These are phyloP conservation scores for Solanum rostratum DNA, from an alignment of 257 asterid species.

Conservation along the genomic window DNA sequence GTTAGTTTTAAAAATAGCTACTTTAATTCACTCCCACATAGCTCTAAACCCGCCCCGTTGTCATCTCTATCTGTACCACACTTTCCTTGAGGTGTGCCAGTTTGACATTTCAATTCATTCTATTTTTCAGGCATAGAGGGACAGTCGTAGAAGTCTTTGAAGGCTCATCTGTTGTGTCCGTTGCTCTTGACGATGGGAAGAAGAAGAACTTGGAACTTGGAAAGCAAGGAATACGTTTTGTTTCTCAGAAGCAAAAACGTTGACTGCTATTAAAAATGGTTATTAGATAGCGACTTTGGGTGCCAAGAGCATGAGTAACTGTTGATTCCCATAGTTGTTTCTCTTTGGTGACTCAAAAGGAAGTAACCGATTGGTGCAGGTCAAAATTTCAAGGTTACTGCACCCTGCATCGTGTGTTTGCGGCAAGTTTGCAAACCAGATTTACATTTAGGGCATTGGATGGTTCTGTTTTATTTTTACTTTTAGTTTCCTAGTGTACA, in stretches of 20 bases:
- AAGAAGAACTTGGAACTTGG: slow-evolving; percentile 77
- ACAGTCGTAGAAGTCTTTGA: slow-evolving; percentile 46
- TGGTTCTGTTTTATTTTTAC: not conserved
- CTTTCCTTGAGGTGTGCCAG: not conserved
- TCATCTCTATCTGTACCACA: not conserved
- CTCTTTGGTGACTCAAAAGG: not conserved
- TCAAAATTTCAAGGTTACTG: not conserved
- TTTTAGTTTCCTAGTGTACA: not conserved
- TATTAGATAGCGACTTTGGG: not conserved
- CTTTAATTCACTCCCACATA: too few relatives aligned
- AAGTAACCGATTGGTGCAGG: not conserved
- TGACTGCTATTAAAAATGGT: slow-evolving; percentile 2
- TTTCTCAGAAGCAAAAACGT: slow-evolving; percentile 69
- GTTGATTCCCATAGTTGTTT: not conserved
- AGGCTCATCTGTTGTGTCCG: slow-evolving; percentile 60
- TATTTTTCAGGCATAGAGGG: slow-evolving; percentile 45
- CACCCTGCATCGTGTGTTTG: slow-evolving; percentile 9
- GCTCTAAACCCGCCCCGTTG: too few relatives aligned
- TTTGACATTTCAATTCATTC: not conserved
- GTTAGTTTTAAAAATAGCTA: too few relatives aligned
- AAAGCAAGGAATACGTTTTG: slow-evolving; percentile 91
- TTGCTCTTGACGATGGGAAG: slow-evolving; percentile 29
- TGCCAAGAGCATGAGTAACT: not conserved
- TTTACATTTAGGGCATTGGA: not conserved
- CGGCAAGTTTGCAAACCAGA: slow-evolving; percentile 11